phyloP scores from a whole-genome alignment of 768 basidiomycete species.

The Lactifluus subvellereus region DNA sequence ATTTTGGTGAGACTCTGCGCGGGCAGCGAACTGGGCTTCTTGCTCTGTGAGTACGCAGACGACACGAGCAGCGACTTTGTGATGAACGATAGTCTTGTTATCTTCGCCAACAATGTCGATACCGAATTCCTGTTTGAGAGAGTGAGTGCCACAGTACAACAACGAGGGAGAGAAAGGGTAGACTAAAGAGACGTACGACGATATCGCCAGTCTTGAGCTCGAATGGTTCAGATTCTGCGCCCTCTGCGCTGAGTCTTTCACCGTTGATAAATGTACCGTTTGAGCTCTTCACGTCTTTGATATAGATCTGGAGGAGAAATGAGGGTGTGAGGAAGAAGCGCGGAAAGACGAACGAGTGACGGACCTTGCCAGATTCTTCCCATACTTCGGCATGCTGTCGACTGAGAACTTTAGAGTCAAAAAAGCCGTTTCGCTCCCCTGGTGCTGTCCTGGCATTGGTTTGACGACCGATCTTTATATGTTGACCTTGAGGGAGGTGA shows the following conservation, averaged over 20 bases:
- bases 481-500: conserved; percentile 58
- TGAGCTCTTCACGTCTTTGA: conserved; percentile 96
- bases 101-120: conserved; percentile 99
- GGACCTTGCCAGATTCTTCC: conserved; percentile 85
- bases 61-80: conserved; percentile 95
- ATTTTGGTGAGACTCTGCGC: conserved; percentile 61
- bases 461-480: conserved; percentile 89
- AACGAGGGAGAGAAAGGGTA: neutral
- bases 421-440: conserved; percentile 89
- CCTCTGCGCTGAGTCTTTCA: conserved; percentile 84
- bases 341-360: conserved; percentile 24
- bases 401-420: conserved; percentile 92
- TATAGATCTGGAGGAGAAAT: conserved; percentile 65
- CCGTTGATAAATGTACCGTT: conserved; percentile 99
- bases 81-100: conserved; percentile 96
- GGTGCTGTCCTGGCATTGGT: conserved; percentile 95
- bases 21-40: conserved; percentile 71
- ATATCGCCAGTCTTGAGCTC: conserved; percentile 94
- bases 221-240: conserved; percentile 85
- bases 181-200: conserved; percentile 57
- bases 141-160: conserved; percentile 11
- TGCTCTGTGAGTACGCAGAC: conserved; percentile 83
- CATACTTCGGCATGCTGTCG: conserved; percentile 98
- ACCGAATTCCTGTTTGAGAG: conserved; percentile 77
- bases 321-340: conserved; percentile 20